phyloP scores from a whole-genome alignment of 805 yeast species.

The Zygoascus biomembranicola region DNA sequence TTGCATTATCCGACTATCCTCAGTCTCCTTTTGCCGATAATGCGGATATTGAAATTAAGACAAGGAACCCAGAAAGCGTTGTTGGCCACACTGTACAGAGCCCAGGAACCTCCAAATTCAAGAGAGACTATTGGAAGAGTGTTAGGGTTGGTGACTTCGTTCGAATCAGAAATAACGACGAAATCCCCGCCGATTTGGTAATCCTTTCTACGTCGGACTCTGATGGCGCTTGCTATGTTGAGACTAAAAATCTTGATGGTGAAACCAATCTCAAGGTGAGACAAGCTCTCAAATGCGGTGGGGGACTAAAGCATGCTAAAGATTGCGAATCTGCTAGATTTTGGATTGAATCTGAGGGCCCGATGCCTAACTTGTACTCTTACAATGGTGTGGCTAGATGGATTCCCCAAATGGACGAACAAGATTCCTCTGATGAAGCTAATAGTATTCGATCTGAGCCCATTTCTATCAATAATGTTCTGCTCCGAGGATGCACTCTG shows the following conservation, averaged over 20 bases:
- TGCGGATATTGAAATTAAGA: neutral
- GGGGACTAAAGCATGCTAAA: conserved; percentile 44
- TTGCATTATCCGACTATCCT: conserved; percentile 9
- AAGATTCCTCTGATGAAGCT: conserved; percentile 9
- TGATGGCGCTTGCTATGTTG: conserved; percentile 65
- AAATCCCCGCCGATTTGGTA: conserved; percentile 70
- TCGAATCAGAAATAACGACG: conserved; percentile 61
- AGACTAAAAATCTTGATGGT: conserved; percentile 65
- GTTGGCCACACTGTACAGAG: conserved; percentile 22
- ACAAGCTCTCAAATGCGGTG: conserved; percentile 50
- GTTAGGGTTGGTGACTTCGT: conserved; percentile 71
- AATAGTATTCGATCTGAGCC: conserved; percentile 37
- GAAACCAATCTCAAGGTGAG: conserved; percentile 69
- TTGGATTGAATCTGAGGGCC: conserved; percentile 62
- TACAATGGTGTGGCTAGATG: conserved; percentile 62
- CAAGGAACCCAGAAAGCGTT: conserved; percentile 14
- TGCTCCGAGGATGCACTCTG: conserved; percentile 65
- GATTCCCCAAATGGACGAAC: conserved; percentile 17
- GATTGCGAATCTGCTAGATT: conserved; percentile 53
- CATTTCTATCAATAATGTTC: conserved; percentile 52
- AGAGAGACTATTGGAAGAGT: conserved; percentile 60
- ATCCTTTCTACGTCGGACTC: conserved; percentile 62
- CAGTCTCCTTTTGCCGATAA: conserved; percentile 7
- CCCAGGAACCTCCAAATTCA: conserved; percentile 35
- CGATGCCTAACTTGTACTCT: conserved; percentile 53